Percentiles rank a stretch among this genome's conserved stretches.
phyloP scores from a whole-genome alignment of 805 yeast genomes.

The Candida maris region DNA sequence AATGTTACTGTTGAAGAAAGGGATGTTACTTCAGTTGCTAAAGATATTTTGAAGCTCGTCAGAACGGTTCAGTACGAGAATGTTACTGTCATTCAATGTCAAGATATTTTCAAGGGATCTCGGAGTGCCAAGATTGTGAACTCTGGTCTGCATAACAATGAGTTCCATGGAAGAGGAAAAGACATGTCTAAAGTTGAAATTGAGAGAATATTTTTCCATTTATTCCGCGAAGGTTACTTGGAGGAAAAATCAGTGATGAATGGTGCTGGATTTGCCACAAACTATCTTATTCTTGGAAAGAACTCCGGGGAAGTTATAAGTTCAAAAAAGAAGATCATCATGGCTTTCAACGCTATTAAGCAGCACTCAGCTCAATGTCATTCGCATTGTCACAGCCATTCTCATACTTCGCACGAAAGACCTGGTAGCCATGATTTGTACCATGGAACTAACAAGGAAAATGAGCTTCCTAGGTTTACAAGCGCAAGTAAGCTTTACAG shows the following conservation, averaged over 20 bases:
- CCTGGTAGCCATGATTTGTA: background rate
- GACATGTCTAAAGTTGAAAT: conserved; percentile 60
- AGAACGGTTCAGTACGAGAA: conserved; percentile 49
- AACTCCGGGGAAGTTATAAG: conserved; percentile 47
- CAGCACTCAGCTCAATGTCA: conserved; percentile 1
- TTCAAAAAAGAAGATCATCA: conserved; percentile 39
- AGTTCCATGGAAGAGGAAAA: conserved; percentile 71
- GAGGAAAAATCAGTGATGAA: conserved; percentile 71
- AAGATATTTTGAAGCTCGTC: conserved; percentile 57
- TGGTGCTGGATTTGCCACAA: conserved; percentile 74
- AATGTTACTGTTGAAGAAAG: conserved; percentile 43
- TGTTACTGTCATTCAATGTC: conserved; percentile 76
- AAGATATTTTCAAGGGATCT: conserved; percentile 79
- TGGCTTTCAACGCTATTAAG: conserved; percentile 41
- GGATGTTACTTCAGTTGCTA: conserved; percentile 68
- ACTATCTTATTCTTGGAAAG: conserved; percentile 64
- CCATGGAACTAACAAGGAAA: conserved; percentile 18
- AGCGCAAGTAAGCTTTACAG: conserved; percentile 16
- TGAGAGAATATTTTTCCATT: conserved; percentile 78
- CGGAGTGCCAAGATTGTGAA: conserved; percentile 55
- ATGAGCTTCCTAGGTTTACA: conserved; percentile 15
- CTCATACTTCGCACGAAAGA: background rate
- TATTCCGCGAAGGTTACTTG: conserved; percentile 62
- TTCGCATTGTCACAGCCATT: too few relatives aligned
- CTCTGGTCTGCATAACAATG: conserved; percentile 56